Conservation (phyloP, 1,139 yeast genomes). For the Geotrichum macrosporum region DNA sequence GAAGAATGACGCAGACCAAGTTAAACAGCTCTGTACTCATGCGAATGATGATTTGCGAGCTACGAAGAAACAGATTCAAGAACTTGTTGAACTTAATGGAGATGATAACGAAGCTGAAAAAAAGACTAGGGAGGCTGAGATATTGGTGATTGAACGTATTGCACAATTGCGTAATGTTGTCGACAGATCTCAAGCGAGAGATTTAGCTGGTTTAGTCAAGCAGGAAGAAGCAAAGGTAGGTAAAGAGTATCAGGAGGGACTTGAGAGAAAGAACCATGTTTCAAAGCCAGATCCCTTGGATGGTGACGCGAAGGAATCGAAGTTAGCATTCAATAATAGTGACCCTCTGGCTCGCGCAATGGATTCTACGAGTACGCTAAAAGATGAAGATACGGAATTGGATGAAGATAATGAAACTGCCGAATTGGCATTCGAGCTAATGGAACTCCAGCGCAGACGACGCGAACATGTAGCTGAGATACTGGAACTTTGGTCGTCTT, state of each 20-base stretch:
- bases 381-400: constrained; percentile 11
- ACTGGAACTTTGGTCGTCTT: constrained; percentile 46
- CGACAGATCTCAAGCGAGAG: constrained; percentile 55
- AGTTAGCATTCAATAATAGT: neutral
- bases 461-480: constrained; percentile 44
- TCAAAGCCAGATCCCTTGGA: neutral
- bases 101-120: constrained; percentile 26
- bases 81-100: constrained; percentile 34
- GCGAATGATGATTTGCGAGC: constrained; percentile 43
- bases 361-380: constrained; percentile 6
- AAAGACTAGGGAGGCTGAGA: constrained; percentile 33
- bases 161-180: constrained; percentile 43
- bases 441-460: constrained; percentile 47
- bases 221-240: constrained; percentile 44
- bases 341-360: neutral
- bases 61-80: constrained; percentile 35
- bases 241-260: constrained; percentile 29
- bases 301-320: neutral
- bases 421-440: constrained; percentile 42
- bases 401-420: constrained; percentile 30
- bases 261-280: constrained; percentile 2
- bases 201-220: constrained; percentile 47
- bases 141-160: constrained; percentile 31
- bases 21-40: constrained; percentile 41
- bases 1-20: constrained; percentile 47